Base-by-base conservation (phyloP, 2,329 filamentous ascomycete genomes). In the Allantophomopsis cytisporea region DNA sequence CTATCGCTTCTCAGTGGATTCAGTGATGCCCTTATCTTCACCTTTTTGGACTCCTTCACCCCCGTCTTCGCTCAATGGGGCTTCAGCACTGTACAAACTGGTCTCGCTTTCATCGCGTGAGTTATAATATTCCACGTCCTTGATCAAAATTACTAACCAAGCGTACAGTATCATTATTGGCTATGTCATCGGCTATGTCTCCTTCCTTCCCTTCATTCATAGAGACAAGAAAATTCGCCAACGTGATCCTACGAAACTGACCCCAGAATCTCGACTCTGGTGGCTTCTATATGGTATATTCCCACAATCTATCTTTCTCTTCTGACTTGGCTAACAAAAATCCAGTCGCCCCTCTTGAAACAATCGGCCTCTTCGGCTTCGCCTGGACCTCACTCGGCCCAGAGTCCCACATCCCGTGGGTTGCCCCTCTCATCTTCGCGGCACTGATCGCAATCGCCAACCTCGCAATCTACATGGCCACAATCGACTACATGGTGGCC, bases 401-500 rank as follows among this genome's bases (percentile, higher is more conserved):
- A 28, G 23, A 28, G 7, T 10, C 3, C 2, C 58, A 70, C 17
- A 54, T 80, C 3, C 74, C 75, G 46, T 86, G 81, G 80, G 73
- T 83, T 15, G 76, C 68, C 0, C 74, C 76, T 2, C 71, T 80
- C 62, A 60, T 83, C 36, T 83, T 79, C 46, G 67, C 69, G 1
- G 66, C 65, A 13, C 61, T 83, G 33, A 75, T 86, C 38, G 82
- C 79, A 15, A 77, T 86, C 38, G 80, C 80, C 40, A 86, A 86
- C 51, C 82, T 80, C 31, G 45, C 41, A 32, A 83, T 83, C 42
- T 84, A 84, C 60, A 82, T 83, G 74, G 76, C 79, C 1, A 83
- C 79, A 1, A 81, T 84, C 46, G 78, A 86, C 56, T 86, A 86
- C 60, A 83, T 84, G 72, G 72, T 84, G 23, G 78, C 76, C 41